Conservation (phyloP, 2,329 filamentous ascomycete genomes). For the Trichoderma sp. region DNA sequence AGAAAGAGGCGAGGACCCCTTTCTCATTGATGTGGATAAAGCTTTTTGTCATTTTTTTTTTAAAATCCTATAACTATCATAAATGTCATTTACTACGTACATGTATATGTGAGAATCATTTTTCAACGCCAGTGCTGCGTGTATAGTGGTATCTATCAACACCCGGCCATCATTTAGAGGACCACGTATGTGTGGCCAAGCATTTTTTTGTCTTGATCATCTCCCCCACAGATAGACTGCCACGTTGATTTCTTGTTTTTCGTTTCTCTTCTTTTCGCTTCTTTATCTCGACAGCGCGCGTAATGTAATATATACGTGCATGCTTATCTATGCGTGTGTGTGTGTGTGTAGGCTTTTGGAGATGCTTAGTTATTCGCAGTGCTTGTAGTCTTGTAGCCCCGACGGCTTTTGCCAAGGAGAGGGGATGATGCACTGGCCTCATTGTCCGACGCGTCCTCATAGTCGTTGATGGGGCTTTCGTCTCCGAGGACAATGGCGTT, state of each 20-base stretch:
- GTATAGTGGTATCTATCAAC: not conserved
- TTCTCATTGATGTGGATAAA: not conserved
- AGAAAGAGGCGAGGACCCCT: not conserved
- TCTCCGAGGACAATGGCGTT: constrained; percentile 30
- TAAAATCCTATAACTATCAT: not conserved
- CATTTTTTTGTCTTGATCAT: not conserved
- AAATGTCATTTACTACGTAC: not conserved
- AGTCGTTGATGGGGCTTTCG: constrained; percentile 32
- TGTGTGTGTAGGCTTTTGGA: not conserved
- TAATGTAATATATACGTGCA: not conserved
- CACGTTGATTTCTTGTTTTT: constrained; percentile 1
- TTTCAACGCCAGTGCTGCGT: constrained; percentile 1
- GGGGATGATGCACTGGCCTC: constrained; percentile 27
- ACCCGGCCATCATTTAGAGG: not conserved
- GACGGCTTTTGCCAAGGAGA: constrained; percentile 26
- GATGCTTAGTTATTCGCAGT: constrained; percentile 5
- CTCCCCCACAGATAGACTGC: not conserved
- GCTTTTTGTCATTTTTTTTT: not conserved
- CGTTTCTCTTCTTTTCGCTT: not conserved
- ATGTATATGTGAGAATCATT: not conserved
- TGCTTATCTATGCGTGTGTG: too few species aligned
- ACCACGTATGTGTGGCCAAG: constrained; percentile 7
- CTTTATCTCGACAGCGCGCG: not conserved
- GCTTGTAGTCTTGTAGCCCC: constrained; percentile 10
- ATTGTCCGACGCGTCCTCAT: constrained; percentile 27